phyloP scores from a whole-genome alignment of 805 yeast genomes.

The Zygosaccharomyces rouxii region DNA sequence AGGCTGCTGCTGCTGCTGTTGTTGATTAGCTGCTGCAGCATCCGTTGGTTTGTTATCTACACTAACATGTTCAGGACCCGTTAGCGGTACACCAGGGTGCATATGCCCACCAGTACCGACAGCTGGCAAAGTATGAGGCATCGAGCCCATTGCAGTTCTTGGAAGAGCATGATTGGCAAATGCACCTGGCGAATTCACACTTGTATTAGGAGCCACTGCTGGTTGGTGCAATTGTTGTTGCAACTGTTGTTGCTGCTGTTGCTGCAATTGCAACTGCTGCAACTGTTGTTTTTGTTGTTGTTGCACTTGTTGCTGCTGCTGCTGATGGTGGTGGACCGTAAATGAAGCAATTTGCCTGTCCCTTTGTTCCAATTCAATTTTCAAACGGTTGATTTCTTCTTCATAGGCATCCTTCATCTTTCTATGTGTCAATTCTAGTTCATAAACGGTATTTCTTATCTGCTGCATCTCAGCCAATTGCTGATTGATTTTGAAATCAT shows the following conservation, averaged over 20 bases:
- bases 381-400: constrained; percentile 81
- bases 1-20: neutral
- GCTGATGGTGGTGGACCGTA: constrained; percentile 44
- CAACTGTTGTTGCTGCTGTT: constrained; percentile 13
- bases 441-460: constrained; percentile 89
- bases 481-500: constrained; percentile 82
- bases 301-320: constrained; percentile 32
- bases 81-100: constrained; percentile 1
- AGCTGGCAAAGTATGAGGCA: constrained; percentile 23
- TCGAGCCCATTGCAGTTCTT: constrained; percentile 16
- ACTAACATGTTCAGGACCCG: constrained; percentile 6
- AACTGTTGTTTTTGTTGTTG: constrained; percentile 34
- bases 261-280: constrained; percentile 26
- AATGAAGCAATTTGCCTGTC: constrained; percentile 50
- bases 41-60: constrained; percentile 8
- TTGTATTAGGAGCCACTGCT: constrained; percentile 10
- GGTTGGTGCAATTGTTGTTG: constrained; percentile 19
- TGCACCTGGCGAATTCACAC: constrained; percentile 8
- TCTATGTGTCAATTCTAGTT: constrained; percentile 89
- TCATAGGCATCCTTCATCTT: constrained; percentile 95
- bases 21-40: constrained; percentile 4
- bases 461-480: constrained; percentile 92
- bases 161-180: constrained; percentile 15
- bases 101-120: constrained; percentile 19
- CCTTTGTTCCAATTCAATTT: constrained; percentile 77